Base-by-base conservation (phyloP, 2,329 filamentous ascomycete species). In the Fonsecaea pedrosoi region DNA sequence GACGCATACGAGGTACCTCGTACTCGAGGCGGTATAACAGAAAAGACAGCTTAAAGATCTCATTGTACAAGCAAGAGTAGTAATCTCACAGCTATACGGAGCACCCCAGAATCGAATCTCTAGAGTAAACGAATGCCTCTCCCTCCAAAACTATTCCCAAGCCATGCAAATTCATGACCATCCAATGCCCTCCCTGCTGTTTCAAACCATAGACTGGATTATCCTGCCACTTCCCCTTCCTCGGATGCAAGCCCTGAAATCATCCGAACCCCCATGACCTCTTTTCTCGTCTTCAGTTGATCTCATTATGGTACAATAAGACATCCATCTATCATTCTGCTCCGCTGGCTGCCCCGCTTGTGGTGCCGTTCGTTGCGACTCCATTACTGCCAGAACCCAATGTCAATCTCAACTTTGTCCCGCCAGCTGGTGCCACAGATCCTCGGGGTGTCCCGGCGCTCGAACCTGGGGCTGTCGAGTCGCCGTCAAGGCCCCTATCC, bases 321-420 rank as follows among this genome's bases (percentile, higher is more conserved):
- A 70, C 69, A 68, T 30, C 59, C 59, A 61, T 30, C 59, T 50
- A 61, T 70, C 64, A 71, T 60, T 80, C 77, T 12, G 77, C 76
- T 34, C 76, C 74, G 63, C 75, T 78, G 54, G 71, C 73, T 25
- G 73, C 73, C 35, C 70, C 75, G 42, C 76, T 77, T 40, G 77
- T 78, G 13, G 71, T 68, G 54, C 74, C 73, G 60, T 75, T 78
- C 15, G 65, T 68, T 3, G 72, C 73, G 21, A 73, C 74, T 53
- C 78, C 77, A 62, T 75, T 76, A 64, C 78, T 78, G 66, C 75
- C 74, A 62, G 78, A 78, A 66, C 83, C 85, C 72, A 86, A 84
- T 25, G 82, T 90, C 69, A 94, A 83, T 81, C 90, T 93, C 79
- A 94, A 74, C 74, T 85, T 94, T 64, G 79, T 79, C 56, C 89